Evolutionary conservation across 2,329 filamentous ascomycete species (phyloP), one percentile per base, ranked within the genome.

Genomic region (Leptosphaerulina australis): DNA sequence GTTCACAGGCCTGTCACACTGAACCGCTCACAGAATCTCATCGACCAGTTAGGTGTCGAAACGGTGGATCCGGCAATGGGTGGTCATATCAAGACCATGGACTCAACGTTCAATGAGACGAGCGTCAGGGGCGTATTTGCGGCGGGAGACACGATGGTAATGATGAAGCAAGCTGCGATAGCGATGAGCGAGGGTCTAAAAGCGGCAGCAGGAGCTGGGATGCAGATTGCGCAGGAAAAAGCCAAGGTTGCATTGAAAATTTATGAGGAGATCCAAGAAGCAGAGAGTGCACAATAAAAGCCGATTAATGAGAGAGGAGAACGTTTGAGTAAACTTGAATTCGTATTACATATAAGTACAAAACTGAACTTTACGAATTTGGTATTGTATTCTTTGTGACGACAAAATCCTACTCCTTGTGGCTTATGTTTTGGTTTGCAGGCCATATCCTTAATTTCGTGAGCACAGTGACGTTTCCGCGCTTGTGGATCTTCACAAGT

Each of bases 71-170:
- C 72, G 0, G 53, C 50, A 2, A 48, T 77, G 79, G 59, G 75
- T 62, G 17, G 68, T 69, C 46, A 77, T 78, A 55, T 72, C 79
- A 18, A 76, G 72, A 7, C 67, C 44, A 65, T 68, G 0, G 68
- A 66, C 15, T 55, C 63, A 2, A 79, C 80, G 26, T 80, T 82
- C 58, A 72, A 77, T 30, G 72, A 77, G 62, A 82, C 81, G 3
- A 80, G 64, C 44, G 74, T 82, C 0, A 64, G 68, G 2, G 82
- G 82, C 0, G 77, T 81, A 2, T 83, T 80, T 67, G 81, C 81
- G 0, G 79, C 72, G 1, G 83, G 83, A 0, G 82, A 86, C 64
- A 70, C 64, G 1, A 67, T 67, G 61, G 50, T 53, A 0, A 41
- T 59, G 53, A 66, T 71, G 59, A 70, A 71, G 55, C 67, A 69